phyloP scores from a whole-genome alignment of 495 filamentous ascomycete genomes.

The Hamigera avellanea region DNA sequence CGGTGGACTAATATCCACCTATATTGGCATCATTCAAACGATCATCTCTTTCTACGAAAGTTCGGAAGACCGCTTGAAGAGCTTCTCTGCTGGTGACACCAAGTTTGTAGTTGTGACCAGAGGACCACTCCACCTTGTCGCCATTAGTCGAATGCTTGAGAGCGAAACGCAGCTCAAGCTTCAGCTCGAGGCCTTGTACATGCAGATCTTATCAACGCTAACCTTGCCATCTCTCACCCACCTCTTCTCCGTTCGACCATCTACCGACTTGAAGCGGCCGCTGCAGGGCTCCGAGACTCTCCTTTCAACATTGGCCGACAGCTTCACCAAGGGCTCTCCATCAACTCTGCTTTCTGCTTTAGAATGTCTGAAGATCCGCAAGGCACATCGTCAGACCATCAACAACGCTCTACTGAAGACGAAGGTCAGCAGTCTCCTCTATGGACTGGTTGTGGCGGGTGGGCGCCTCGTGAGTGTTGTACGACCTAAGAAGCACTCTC shows the following conservation, averaged over 20 bases:
- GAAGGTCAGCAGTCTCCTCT: conserved; percentile 65
- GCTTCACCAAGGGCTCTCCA: conserved; percentile 85
- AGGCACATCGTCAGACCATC: conserved; percentile 73
- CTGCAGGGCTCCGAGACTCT: conserved; percentile 87
- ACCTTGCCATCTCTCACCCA: conserved; percentile 81
- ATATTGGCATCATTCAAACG: conserved; percentile 93
- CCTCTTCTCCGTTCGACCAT: conserved; percentile 82
- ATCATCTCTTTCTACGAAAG: conserved; percentile 95
- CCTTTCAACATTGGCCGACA: conserved; percentile 83
- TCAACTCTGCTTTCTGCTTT: conserved; percentile 80
- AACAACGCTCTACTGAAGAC: conserved; percentile 76
- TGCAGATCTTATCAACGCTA: conserved; percentile 92
- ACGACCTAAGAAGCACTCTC: conserved; percentile 83
- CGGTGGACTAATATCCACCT: conserved; percentile 74
- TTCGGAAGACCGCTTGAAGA: conserved; percentile 57
- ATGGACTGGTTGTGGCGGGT: conserved; percentile 90
- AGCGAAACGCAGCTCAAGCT: conserved; percentile 74
- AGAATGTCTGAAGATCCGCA: conserved; percentile 81
- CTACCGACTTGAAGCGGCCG: conserved; percentile 84
- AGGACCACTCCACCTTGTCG: conserved; percentile 84
- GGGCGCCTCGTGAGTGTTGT: conserved; percentile 89
- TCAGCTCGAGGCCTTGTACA: conserved; percentile 91
- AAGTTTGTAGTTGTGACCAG: conserved; percentile 76
- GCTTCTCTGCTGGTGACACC: conserved; percentile 73
- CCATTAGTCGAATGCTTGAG: conserved; percentile 83